Evolutionary conservation across 805 yeast genomes (phyloP).

Genomic region (Starmerella potacharoeniae): DNA sequence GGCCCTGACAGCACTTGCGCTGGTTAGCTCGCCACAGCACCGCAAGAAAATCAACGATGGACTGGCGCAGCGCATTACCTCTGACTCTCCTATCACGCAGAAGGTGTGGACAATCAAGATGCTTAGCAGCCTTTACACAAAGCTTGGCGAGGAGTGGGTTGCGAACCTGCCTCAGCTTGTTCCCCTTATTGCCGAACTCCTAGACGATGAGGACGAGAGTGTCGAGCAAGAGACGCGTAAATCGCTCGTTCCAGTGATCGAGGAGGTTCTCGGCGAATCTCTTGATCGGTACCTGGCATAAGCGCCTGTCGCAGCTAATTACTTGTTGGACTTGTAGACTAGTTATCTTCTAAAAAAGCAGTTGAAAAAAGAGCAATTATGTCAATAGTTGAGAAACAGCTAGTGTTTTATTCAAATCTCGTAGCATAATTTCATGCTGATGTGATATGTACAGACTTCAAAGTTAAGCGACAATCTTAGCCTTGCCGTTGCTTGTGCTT

Average conservation of each 20-base stretch:
- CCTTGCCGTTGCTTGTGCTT: conserved; percentile 88
- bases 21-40: conserved; percentile 47
- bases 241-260: conserved; percentile 83
- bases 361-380: too few species aligned
- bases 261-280: conserved; percentile 88
- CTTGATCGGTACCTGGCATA: conserved; percentile 43
- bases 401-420: not conserved
- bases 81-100: conserved; percentile 48
- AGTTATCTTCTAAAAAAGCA: too few species aligned
- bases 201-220: conserved; percentile 90
- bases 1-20: conserved; percentile 65
- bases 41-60: conserved; percentile 61
- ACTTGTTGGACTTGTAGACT: too few species aligned
- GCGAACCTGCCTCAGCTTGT: conserved; percentile 83
- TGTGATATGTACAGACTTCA: not conserved
- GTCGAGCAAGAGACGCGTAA: conserved; percentile 86
- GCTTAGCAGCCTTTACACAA: conserved; percentile 70
- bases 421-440: not conserved
- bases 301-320: not conserved
- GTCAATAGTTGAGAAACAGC: not conserved
- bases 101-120: conserved; percentile 73
- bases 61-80: conserved; percentile 50
- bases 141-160: conserved; percentile 92
- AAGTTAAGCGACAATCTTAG: conserved; percentile 11
- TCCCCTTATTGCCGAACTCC: conserved; percentile 86